Conservation (phyloP, 23 red algal species). For the Cyanidium caldarium region DNA sequence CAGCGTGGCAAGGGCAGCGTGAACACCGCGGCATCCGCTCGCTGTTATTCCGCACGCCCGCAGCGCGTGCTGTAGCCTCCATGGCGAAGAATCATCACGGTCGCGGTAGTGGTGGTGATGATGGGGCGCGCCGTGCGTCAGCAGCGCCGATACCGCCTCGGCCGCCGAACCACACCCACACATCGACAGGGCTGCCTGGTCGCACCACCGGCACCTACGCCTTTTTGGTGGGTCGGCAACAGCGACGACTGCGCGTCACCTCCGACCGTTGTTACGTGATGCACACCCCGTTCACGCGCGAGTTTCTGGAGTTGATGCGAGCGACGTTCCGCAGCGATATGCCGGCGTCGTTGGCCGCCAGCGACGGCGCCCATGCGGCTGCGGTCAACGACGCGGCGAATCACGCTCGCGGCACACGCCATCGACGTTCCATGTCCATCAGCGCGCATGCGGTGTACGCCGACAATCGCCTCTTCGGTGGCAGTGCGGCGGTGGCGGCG, state of each 20-base stretch:
- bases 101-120: no score
- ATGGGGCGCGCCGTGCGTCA: no score
- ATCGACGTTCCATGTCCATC: constrained; percentile 5
- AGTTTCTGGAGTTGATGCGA: neutral
- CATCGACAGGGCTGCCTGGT: no score
- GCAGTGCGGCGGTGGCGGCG: neutral
- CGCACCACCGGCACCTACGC: neutral
- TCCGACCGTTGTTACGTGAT: constrained; percentile 1
- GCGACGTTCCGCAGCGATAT: neutral
- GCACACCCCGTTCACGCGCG: neutral
- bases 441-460: neutral
- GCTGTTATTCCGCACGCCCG: no score
- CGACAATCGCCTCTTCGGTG: no score
- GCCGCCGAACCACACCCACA: no score
- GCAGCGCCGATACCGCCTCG: no score
- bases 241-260: neutral
- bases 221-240: neutral
- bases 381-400: neutral
- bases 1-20: neutral
- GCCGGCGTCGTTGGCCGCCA: neutral
- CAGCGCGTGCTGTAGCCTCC: no score
- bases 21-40: neutral
- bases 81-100: no score
- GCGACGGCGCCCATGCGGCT: neutral
- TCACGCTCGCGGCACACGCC: no score